A percentile compares a stretch with the other conserved stretches of the same genome.
Conservation (phyloP, 148 eudicot genomes). For the Diospyros kaki region DNA sequence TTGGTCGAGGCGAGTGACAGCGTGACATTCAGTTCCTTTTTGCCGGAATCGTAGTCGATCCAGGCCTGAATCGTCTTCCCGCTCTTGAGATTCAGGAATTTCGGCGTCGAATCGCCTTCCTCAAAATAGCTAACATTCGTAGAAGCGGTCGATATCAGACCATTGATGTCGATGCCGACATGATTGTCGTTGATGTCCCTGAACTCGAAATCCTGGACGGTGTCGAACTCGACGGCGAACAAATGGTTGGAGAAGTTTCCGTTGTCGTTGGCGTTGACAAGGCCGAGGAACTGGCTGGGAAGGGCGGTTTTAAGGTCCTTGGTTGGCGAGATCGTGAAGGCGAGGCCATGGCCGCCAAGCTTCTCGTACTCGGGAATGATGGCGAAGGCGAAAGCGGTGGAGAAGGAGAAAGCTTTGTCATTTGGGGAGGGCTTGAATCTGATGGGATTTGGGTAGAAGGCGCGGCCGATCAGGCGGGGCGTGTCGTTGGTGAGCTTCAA, state of each 20-base stretch:
- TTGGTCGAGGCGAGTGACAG: slow-evolving; percentile 45
- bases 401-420: slow-evolving; percentile 55
- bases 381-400: slow-evolving; percentile 69
- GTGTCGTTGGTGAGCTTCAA: slow-evolving; percentile 53
- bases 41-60: slow-evolving; percentile 65
- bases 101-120: slow-evolving; percentile 38
- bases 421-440: slow-evolving; percentile 40
- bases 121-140: slow-evolving; percentile 43
- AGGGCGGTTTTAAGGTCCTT: slow-evolving; percentile 47
- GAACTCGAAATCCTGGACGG: slow-evolving; percentile 69
- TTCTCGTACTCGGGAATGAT: slow-evolving; percentile 56
- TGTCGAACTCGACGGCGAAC: slow-evolving; percentile 81
- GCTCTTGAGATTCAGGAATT: slow-evolving; percentile 44
- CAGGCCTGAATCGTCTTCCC: slow-evolving; percentile 59
- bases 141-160: slow-evolving; percentile 52
- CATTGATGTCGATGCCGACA: slow-evolving; percentile 68
- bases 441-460: slow-evolving; percentile 49
- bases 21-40: slow-evolving; percentile 38
- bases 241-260: slow-evolving; percentile 69
- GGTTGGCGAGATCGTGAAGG: slow-evolving; percentile 51
- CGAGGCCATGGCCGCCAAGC: slow-evolving; percentile 85
- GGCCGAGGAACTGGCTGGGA: slow-evolving; percentile 74
- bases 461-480: slow-evolving; percentile 55
- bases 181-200: slow-evolving; percentile 73
- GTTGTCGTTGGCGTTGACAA: slow-evolving; percentile 46